Conservation (phyloP, 1,139 yeast species). For the Pichia sp. region DNA sequence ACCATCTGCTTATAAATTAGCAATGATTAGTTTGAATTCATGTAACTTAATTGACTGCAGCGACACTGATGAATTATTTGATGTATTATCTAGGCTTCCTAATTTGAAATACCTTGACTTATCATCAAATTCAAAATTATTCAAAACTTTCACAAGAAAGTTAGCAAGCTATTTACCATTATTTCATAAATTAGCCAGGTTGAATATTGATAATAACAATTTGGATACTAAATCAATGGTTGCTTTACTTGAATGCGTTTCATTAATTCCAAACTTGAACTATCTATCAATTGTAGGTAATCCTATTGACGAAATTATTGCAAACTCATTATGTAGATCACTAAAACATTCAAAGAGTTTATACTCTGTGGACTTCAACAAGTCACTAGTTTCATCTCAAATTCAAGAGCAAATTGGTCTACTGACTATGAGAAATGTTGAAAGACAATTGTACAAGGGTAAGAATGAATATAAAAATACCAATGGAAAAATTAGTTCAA, state of each 20-base stretch:
- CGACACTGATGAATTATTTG: slow-evolving; percentile 24
- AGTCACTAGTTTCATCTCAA: slow-evolving; percentile 49
- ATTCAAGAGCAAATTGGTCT: slow-evolving; percentile 56
- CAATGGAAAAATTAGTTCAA: slow-evolving; percentile 9
- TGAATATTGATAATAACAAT: slow-evolving; percentile 58
- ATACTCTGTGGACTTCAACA: slow-evolving; percentile 67
- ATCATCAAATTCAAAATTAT: slow-evolving; percentile 57
- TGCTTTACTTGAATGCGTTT: slow-evolving; percentile 54
- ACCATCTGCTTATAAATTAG: slow-evolving; percentile 28
- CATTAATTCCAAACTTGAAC: slow-evolving; percentile 51
- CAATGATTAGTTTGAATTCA: slow-evolving; percentile 46
- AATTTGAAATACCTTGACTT: slow-evolving; percentile 58
- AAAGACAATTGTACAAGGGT: slow-evolving; percentile 31
- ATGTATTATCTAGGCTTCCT: slow-evolving; percentile 40
- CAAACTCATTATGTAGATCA: slow-evolving; percentile 65
- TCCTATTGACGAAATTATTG: slow-evolving; percentile 44
- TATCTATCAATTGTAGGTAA: slow-evolving; percentile 60
- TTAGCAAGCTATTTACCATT: slow-evolving; percentile 52
- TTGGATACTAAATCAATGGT: slow-evolving; percentile 42
- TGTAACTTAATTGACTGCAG: slow-evolving; percentile 36
- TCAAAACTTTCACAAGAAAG: slow-evolving; percentile 37
- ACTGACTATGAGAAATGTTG: slow-evolving; percentile 69
- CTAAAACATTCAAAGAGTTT: slow-evolving; percentile 59
- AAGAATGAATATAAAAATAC: slow-evolving; percentile 8
- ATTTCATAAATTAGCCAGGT: slow-evolving; percentile 47